Base-by-base conservation (phyloP, 2,329 filamentous ascomycete genomes). In the Aspergillus sp. region DNA sequence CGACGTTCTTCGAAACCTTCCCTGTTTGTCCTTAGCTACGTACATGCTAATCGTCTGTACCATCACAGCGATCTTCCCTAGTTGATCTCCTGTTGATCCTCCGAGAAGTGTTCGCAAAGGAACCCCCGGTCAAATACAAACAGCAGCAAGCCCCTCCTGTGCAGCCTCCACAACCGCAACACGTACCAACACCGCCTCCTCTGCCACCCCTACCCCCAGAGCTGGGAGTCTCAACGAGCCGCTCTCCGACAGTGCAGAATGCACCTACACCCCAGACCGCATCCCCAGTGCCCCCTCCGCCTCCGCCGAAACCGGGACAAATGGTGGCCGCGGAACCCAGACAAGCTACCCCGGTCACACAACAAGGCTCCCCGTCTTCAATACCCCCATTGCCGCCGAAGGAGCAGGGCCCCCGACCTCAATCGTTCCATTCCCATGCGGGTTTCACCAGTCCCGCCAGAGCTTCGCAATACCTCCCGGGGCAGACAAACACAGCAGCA, bases 91-190 rank as follows among this genome's bases (percentile, higher is more conserved):
- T 97, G 2, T 84, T 83, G 14, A 88, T 95, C 24, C 74, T 99
- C 3, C 83, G 88, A 60, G 90, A 94, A 49, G 80, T 97, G 19
- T 99, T 99, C 67, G 87, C 91, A 35, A 95, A 95, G 73, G 94
- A 99, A 65, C 94, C 94, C 8, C 94, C 94, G 0, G 89, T 97
- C 3, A 85, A 94, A 54, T 85, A 91, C 32, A 86, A 85, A 60
- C 85, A 85, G 58, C 67, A 66, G 35, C 66, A 67, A 32, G 35
- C 33, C 6, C 53, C 60, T 41, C 68, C 64, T 52, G 62, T 61
- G 47, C 70, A 71, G 38, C 62, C 71, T 20, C 65, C 66, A 42
- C 70, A 70, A 13, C 51, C 68, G 9, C 60, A 60, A 44, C 60
- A 62, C 35, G 56, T 58, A n/a, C 63, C 66, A 24, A 74, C 77